Evolutionary conservation across 129 eudicot species (phyloP).

Genomic region (Flaveria robusta): DNA sequence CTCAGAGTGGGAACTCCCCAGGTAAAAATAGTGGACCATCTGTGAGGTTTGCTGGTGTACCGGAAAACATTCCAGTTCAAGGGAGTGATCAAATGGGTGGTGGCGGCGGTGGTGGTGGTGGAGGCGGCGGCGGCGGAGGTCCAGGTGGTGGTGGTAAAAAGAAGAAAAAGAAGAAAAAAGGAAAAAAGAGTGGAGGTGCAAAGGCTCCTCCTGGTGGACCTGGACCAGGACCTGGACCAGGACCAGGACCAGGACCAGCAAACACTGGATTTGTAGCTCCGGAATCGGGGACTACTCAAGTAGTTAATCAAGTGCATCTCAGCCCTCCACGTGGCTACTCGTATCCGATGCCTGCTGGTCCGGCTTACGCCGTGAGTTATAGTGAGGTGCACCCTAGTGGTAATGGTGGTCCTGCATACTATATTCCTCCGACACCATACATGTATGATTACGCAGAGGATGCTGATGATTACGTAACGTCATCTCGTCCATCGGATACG

Average conservation of each 20-base stretch:
- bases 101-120: conserved; percentile 35
- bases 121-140: no score
- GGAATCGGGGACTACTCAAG: conserved; percentile 45
- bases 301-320: conserved; percentile 44
- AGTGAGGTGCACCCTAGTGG: conserved; percentile 54
- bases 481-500: conserved; percentile 46
- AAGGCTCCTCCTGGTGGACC: conserved; percentile 39
- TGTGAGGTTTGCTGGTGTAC: conserved; percentile 30
- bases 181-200: conserved; percentile 41
- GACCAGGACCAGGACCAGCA: conserved; percentile 13
- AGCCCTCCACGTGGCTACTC: conserved; percentile 53
- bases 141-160: conserved; percentile 40
- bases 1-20: conserved; percentile 25
- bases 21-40: conserved; percentile 35
- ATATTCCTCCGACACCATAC: conserved; percentile 55
- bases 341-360: conserved; percentile 42
- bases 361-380: conserved; percentile 56
- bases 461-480: conserved; percentile 36
- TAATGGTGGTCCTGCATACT: conserved; percentile 49
- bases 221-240: no score
- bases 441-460: conserved; percentile 33
- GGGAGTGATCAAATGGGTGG: conserved; percentile 15
- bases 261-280: conserved; percentile 45
- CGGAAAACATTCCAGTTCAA: conserved; percentile 27
- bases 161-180: conserved; percentile 65